phyloP scores from a whole-genome alignment of 2,329 filamentous ascomycete genomes.

The Hypoxylon sp. region DNA sequence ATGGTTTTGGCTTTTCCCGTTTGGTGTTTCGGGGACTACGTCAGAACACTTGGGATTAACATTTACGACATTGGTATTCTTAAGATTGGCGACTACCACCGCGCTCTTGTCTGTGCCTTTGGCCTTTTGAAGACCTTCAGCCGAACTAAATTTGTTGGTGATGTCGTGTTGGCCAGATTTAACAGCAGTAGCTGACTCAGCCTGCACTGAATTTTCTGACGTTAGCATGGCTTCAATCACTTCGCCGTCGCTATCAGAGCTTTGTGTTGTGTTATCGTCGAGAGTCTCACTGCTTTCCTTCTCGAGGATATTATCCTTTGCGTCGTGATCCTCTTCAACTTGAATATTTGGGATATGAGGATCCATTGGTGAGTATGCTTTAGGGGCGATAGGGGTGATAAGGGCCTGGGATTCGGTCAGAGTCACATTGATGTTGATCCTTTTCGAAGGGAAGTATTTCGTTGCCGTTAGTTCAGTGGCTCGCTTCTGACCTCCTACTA shows the following conservation, averaged over 20 bases:
- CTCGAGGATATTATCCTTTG: not conserved
- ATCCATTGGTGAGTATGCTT: not conserved
- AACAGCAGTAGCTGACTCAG: not conserved
- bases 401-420: constrained; percentile 9
- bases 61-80: not conserved
- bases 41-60: not conserved
- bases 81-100: not conserved
- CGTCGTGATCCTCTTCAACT: not conserved
- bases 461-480: not conserved
- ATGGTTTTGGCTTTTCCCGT: not conserved
- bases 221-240: not conserved
- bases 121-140: not conserved
- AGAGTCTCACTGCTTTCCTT: not conserved
- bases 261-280: constrained; percentile 8
- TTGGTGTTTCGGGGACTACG: not conserved
- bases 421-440: constrained; percentile 27
- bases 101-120: not conserved
- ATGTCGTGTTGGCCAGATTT: constrained; percentile 8
- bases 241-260: not conserved
- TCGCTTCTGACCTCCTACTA: constrained; percentile 18
- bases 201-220: not conserved
- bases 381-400: not conserved
- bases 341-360: not conserved
- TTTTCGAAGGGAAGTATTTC: constrained; percentile 24
- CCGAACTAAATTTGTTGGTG: not conserved